phyloP scores from a whole-genome alignment of 1,284 basidiomycete species.

The Bothia castanella region DNA sequence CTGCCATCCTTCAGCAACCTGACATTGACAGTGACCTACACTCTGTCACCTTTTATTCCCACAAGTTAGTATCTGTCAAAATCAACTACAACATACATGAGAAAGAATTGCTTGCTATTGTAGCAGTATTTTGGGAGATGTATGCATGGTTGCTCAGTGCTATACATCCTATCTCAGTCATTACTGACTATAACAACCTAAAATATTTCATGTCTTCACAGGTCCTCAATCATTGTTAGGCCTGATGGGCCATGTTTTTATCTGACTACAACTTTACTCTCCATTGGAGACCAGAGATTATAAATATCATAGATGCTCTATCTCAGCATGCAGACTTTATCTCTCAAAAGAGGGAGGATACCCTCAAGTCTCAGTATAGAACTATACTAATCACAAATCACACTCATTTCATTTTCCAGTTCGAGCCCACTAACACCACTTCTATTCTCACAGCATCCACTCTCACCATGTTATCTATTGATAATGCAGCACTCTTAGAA shows the following conservation, averaged over 20 bases:
- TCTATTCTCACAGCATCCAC: background rate
- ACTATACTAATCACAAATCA: background rate
- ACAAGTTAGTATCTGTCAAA: no score
- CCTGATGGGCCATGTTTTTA: background rate
- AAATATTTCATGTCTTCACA: background rate
- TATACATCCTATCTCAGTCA: no score
- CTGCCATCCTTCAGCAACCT: no score
- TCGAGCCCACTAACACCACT: background rate
- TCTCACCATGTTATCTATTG: background rate
- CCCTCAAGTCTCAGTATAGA: background rate
- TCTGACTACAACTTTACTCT: background rate
- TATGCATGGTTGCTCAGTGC: no score
- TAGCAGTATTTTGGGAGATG: no score
- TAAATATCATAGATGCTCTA: background rate
- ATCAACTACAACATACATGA: no score
- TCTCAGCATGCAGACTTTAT: background rate
- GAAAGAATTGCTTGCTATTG: no score
- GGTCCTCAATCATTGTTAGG: background rate
- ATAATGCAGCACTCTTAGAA: background rate
- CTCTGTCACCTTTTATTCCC: no score
- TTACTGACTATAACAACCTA: no score
- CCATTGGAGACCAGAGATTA: background rate
- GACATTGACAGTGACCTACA: no score
- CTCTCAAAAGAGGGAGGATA: background rate
- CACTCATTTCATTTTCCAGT: background rate